Evolutionary conservation across 2,329 filamentous ascomycete species (phyloP).

Genomic region (Claviceps sp.): DNA sequence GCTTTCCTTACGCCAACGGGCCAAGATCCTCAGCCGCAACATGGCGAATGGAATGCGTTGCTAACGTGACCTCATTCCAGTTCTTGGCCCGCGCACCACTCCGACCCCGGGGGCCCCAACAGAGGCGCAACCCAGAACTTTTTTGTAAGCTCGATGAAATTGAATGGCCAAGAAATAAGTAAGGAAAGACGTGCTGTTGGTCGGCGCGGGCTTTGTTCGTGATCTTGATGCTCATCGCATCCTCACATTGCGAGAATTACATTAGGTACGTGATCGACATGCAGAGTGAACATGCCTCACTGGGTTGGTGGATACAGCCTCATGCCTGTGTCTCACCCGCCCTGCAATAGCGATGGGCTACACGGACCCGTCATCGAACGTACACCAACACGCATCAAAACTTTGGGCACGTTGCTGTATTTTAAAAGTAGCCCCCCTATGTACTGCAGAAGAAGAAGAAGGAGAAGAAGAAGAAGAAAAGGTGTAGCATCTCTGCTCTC

Average conservation of each 20-base stretch:
- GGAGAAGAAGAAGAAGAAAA: slow-evolving; percentile 6
- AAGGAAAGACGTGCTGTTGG: no score
- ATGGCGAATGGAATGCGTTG: slow-evolving; percentile 26
- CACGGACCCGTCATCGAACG: not conserved
- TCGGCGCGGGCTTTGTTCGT: no score
- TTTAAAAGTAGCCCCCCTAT: slow-evolving; percentile 17
- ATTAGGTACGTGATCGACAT: no score
- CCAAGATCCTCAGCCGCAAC: slow-evolving; percentile 8
- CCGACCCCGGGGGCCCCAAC: not conserved
- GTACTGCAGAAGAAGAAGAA: slow-evolving; percentile 14
- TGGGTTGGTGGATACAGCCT: not conserved
- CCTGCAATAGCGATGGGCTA: not conserved
- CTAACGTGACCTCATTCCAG: slow-evolving; percentile 24
- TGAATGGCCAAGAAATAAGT: not conserved
- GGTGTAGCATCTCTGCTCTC: slow-evolving; percentile 20
- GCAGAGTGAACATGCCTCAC: no score
- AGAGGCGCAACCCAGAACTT: not conserved
- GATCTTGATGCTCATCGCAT: no score
- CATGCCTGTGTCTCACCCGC: not conserved
- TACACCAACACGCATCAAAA: not conserved
- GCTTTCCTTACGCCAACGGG: no score
- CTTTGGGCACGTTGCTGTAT: slow-evolving; percentile 7
- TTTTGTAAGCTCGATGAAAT: not conserved
- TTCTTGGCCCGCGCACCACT: slow-evolving; percentile 7
- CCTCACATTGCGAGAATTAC: no score